Base-by-base conservation (phyloP, 179 eudicot genomes). In the Corrigiola litoralis region DNA sequence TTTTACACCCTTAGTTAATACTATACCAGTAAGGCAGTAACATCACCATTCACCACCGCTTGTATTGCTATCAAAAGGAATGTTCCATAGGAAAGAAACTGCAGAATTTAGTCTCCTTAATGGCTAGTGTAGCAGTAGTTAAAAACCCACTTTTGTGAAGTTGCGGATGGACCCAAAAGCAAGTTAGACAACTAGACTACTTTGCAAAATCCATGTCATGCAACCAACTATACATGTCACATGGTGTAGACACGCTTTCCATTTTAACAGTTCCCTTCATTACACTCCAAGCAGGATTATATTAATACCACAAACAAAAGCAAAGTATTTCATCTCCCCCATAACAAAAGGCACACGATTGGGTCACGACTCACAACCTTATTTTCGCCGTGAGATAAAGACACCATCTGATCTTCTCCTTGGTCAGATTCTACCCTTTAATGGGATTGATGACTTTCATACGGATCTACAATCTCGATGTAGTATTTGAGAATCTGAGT, bases 151-250 rank as follows among this genome's bases (percentile, higher is more conserved):
- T 72, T 65, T 60, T 28, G 23, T 42, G 62, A 67, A 49, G 28
- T 42, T 61, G 28, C 8, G 3, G 40, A 69, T 34, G 65, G 51
- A 58, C 69, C 64, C 50, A 72, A 41, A 28, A 50, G 27, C 68
- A 67, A 59, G 5, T 28, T 44, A 24, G 38, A 61, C 38, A 68
- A 64, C 37, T 33, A 45, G 25, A 61, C 31, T 60, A 40, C 53
- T 47, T 61, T 66, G 65, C 67, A 64, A 44, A 46, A 38, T 29
- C 52, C 51, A 52, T 69, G 63, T 65, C 73, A 63, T 52, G 16
- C 59, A 75, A 71, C 61, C 72, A 67, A 47, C 75, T 80, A 58
- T 60, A 76, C 76, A 75, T 63, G 62, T 79, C 69, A 79, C 80
- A 73, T 74, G 80, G 53, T 41, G 17, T 65, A 45, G 40, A 41